Conservation (phyloP, 495 filamentous ascomycete genomes). For the Penicillium crystallinum region DNA sequence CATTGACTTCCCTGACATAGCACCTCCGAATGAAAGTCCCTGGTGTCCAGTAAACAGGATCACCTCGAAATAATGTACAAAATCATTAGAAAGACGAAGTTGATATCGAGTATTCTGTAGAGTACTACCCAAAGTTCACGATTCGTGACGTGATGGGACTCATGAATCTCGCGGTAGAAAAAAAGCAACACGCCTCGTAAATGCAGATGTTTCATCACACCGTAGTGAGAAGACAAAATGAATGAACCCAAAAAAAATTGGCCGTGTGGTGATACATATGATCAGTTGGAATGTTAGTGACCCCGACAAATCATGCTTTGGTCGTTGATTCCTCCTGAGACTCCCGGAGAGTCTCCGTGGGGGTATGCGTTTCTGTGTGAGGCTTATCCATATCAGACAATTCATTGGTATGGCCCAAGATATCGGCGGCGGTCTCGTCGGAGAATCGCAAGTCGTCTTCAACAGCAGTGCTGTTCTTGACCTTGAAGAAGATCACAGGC, state of each 20-base stretch:
- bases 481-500: constrained; percentile 72
- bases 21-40: background rate
- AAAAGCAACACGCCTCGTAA: constrained; percentile 16
- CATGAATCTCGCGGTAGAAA: background rate
- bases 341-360: background rate
- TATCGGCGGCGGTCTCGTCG: constrained; percentile 59
- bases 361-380: background rate
- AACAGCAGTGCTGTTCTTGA: constrained; percentile 65
- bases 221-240: background rate
- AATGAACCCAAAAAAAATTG: constrained; percentile 4
- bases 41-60: background rate
- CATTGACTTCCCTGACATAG: background rate
- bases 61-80: constrained; percentile 2
- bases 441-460: constrained; percentile 80
- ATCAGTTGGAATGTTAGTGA: background rate
- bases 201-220: constrained; percentile 13
- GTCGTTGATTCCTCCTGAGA: background rate
- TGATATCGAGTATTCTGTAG: background rate
- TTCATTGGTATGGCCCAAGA: constrained; percentile 21
- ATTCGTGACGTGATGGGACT: background rate
- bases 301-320: background rate
- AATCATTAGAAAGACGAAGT: background rate
- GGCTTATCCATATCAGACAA: constrained; percentile 13
- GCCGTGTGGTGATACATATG: constrained; percentile 2
- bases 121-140: background rate